Percentiles rank a stretch among this genome's conserved stretches.
These are phyloP conservation scores for Eremothecium gossypii DNA, from an alignment of 1,139 yeast species.

Conservation along the genomic window DNA sequence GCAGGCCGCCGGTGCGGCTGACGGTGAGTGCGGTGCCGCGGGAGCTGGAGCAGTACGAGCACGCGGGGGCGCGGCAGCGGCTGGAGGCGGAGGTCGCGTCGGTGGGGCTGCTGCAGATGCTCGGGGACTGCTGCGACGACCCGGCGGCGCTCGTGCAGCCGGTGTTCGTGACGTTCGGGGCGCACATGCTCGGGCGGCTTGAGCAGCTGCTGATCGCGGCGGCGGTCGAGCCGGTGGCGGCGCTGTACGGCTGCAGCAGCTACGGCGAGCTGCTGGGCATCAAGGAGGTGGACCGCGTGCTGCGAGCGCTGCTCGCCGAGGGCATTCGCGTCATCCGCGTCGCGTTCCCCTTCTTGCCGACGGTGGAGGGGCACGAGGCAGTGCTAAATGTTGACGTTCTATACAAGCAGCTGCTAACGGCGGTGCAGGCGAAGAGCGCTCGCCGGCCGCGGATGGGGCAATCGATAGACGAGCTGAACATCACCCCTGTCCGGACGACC, in stretches of 20 bases:
- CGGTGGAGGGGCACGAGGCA: slow-evolving; percentile 33
- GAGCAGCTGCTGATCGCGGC: slow-evolving; percentile 65
- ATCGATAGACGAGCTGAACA: too few relatives aligned
- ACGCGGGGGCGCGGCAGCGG: slow-evolving; percentile 9
- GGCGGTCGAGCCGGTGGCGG: slow-evolving; percentile 67
- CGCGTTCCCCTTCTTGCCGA: slow-evolving; percentile 32
- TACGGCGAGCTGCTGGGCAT: slow-evolving; percentile 54
- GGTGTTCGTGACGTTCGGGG: slow-evolving; percentile 31
- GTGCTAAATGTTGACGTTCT: slow-evolving; percentile 29
- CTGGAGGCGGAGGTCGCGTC: slow-evolving; percentile 7
- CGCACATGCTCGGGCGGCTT: slow-evolving; percentile 48
- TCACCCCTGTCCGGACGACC: too few relatives aligned
- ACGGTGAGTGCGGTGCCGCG: slow-evolving; percentile 15
- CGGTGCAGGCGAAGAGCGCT: too few relatives aligned
- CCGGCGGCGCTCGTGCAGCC: slow-evolving; percentile 7
- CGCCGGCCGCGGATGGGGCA: too few relatives aligned
- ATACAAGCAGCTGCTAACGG: too few relatives aligned
- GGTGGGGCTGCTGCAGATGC: slow-evolving; percentile 32
- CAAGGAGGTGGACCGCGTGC: slow-evolving; percentile 29
- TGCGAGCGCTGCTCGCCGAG: slow-evolving; percentile 40
- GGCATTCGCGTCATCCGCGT: slow-evolving; percentile 35
- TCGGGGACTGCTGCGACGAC: slow-evolving; percentile 26
- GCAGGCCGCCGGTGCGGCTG: slow-evolving; percentile 4
- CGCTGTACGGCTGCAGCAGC: slow-evolving; percentile 49
- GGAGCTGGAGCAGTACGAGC: slow-evolving; percentile 14